Base-by-base conservation (phyloP, 1,284 basidiomycete genomes). In the Rhodotorula glutinis region DNA sequence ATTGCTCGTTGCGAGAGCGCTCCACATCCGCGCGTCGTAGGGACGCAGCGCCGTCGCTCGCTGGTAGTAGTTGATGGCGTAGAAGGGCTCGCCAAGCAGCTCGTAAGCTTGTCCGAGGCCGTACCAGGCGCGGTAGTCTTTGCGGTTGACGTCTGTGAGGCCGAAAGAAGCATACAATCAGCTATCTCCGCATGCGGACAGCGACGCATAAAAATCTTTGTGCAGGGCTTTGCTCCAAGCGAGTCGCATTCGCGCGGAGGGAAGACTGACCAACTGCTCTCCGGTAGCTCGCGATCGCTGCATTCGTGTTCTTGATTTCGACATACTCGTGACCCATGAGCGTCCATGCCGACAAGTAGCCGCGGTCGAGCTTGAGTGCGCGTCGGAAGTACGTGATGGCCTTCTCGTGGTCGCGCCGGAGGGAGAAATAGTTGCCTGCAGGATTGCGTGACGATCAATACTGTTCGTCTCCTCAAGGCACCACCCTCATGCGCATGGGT, bases 281-380 rank as follows among this genome's bases (percentile, higher is more conserved):
- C 57, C 96, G 85, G 80, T 98, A 99, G 38, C 93, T 91, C 80
- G 98, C 96, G 63, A 98, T 95, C 2, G 96, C 96, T 3, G 96
- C 95, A 82, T 98, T 94, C 23, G 92, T 92, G 79, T 99, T 98
- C 80, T 98, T 98, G 85, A 98, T 87, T 81, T 98, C 96, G 62
- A 98, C 89, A 77, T 92, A 98, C 79, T 98, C 96, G 79, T 98
- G 96, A 0, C 96, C 96, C 88, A 99, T 92, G 69, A 98, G 80
- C n/a, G 95, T 98, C 96, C 96, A 99, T 7, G 96, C 96, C 4
- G 92, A 89, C 29, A 98, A 83, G 79, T 94, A 98, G 9, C 91
- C 92, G 69, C 90, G 85, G 79, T 99, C 95, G 58, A 99, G 85
- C 75, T 94, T 88, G 25, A 95, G 90, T 14, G 95, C 94, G 65